phyloP scores from a whole-genome alignment of 2,329 filamentous ascomycete genomes.

The Monilinia laxa region DNA sequence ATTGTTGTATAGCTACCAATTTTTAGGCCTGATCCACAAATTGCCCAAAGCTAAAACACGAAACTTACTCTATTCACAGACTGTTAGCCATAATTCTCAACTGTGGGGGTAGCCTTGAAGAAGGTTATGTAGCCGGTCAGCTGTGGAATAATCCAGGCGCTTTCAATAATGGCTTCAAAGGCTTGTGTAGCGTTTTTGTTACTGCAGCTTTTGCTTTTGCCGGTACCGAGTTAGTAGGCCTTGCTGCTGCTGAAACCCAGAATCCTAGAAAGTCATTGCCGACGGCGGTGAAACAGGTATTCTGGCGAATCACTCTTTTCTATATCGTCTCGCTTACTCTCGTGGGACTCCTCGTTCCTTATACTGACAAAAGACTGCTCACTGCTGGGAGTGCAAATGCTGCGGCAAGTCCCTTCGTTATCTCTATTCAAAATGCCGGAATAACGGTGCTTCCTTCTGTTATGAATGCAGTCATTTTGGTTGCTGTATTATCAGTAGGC shows the following conservation, averaged over 20 bases:
- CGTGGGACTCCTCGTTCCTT: constrained; percentile 79
- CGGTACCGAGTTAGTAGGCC: constrained; percentile 73
- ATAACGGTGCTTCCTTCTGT: constrained; percentile 79
- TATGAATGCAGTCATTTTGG: constrained; percentile 93
- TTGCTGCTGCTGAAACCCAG: constrained; percentile 75
- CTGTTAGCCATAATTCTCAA: constrained; percentile 85
- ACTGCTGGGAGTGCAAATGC: constrained; percentile 60
- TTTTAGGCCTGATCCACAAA: constrained; percentile 25
- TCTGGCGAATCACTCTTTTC: constrained; percentile 90
- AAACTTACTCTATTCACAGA: constrained; percentile 44
- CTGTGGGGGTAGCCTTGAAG: constrained; percentile 71
- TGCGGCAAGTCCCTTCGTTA: constrained; percentile 86
- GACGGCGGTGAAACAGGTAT: constrained; percentile 87
- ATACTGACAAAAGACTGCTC: constrained; percentile 63
- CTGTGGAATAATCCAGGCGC: constrained; percentile 82
- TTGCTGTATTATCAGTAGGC: constrained; percentile 85
- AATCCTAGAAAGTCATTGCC: constrained; percentile 80
- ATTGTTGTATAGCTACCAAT: neutral
- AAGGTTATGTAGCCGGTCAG: constrained; percentile 75
- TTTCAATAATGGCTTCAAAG: constrained; percentile 80
- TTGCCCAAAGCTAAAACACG: neutral
- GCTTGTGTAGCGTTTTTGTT: constrained; percentile 75
- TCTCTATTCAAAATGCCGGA: constrained; percentile 81
- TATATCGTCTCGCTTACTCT: constrained; percentile 81
- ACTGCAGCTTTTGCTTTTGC: constrained; percentile 75